Base-by-base conservation (phyloP, 139 green algal genomes). In the Closterium sp. region DNA sequence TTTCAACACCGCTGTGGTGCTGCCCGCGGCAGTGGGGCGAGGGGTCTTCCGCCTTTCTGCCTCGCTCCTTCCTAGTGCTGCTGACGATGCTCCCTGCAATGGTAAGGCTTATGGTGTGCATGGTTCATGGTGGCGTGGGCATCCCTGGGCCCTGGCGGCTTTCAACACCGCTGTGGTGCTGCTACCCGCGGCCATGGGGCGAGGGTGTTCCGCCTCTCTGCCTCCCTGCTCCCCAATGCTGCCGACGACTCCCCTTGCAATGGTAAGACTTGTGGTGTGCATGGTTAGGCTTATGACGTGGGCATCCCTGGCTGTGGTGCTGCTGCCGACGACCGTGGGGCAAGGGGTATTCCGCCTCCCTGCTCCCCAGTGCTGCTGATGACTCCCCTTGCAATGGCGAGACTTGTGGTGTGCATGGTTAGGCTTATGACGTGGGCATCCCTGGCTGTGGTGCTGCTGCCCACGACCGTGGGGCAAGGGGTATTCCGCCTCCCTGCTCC, bases 331-430 rank as follows among this genome's bases (percentile, higher is more conserved):
- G 36, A 6, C 36, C 6, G 36, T 55, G 36, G 36, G 36, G 36
- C 36, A 55, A 55, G 4, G 36, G 6, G n/a, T 55, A n/a, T 93
- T 94, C 87, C 21, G 33, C 66, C 38, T 55, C 33, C 36, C 6
- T 55, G 36, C 36, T 55, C 6, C 36, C 36, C 6, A 55, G 36
- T 55, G 36, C 36, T 55, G 36, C 36, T 55, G 36, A 6, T 28
- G 19, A 33, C 16, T 12, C 88, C 12, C 91, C 35, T 23, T 93
- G 91, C 83, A 93, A 93, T 35, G 89, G 89, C 90, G 31, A 89
- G 89, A 23, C 38, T 23, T 9, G 19, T 1, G 3, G 2, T 55
- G 36, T 55, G 36, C 36, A 55, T 6, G 4, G 36, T 6, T 55
- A n/a, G n/a, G n/a, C n/a, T n/a, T n/a, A n/a, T n/a, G n/a, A 21